Evolutionary conservation across 345 rosid species (phyloP), one percentile per base, ranked within the genome.

Genomic region (Raphanus sativus): DNA sequence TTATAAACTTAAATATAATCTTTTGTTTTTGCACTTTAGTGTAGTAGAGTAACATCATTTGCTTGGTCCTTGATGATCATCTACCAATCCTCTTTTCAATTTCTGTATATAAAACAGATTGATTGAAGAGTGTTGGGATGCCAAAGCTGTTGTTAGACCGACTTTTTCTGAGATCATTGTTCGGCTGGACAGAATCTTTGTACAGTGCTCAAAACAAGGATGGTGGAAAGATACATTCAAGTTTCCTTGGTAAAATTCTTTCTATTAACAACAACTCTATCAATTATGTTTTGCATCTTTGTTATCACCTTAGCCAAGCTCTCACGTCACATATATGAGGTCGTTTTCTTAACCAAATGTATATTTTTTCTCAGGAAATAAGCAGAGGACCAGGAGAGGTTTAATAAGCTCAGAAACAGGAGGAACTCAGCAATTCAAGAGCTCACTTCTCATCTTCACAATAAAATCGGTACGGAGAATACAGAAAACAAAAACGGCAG

Each of bases 221-320:
- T 84, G 93, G 99, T 95, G 96, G 99, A 95, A 91, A 81, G 98
- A 95, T 67, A 85, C 98, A 50, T 92, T 95, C 83, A 95, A 89
- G 87, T 91, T 95, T 80, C 98, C 94, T 62, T 92, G 99, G 99
- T 95, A 64, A 60, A 55, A 67, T 16, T 70, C 70, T 56, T 61
- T 73, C 54, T 52, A 69, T 34, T 62, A 11, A 13, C 15, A 54
- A 52, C 24, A 61, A 13, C 74, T 61, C 33, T 50, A 59, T 10
- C 73, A 52, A 4, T 56, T 63, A n/a, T 71, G 75, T 64, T 70
- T 42, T 61, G n/a, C 59, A 70, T 38, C 70, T 64, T 13, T 52
- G 28, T 54, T 50, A 34, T 36, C 65, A 34, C 26, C 6, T 28
- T 59, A 62, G 32, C 45, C 40, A 69, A 54, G 50, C 76, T 71